Conservation (phyloP, 1,284 basidiomycete genomes). For the Somion occarium region DNA sequence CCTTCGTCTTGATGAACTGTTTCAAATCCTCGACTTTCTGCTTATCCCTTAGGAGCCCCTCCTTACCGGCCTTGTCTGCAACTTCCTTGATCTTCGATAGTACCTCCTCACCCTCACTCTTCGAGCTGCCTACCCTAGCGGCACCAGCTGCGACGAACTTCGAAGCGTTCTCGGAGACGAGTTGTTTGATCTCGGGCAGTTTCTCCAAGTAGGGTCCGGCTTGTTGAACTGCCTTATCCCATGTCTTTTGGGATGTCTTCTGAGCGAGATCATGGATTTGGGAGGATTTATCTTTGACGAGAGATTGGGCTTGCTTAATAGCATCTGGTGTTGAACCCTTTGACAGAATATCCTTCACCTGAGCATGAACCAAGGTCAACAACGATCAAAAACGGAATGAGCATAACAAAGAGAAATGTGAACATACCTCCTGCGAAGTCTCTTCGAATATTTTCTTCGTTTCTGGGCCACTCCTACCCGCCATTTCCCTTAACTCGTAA, state of each 20-base stretch:
- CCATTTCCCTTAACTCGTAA: conserved; percentile 27
- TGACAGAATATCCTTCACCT: conserved; percentile 25
- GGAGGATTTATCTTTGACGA: conserved; percentile 25
- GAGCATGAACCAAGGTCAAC: conserved; percentile 15
- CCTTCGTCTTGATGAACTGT: conserved; percentile 25
- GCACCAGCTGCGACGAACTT: conserved; percentile 21
- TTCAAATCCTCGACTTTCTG: conserved; percentile 28
- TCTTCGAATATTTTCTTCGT: conserved; percentile 32
- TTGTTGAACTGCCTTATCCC: conserved; percentile 26
- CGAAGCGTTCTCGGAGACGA: conserved; percentile 21
- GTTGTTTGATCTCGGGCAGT: conserved; percentile 25
- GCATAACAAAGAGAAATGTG: not conserved
- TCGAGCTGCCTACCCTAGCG: conserved; percentile 15
- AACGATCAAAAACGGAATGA: not conserved
- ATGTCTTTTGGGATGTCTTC: conserved; percentile 24
- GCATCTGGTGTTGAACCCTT: conserved; percentile 25
- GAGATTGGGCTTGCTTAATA: conserved; percentile 20
- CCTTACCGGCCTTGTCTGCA: conserved; percentile 19
- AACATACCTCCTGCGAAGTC: conserved; percentile 25
- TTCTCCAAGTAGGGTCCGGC: conserved; percentile 28
- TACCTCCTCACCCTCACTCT: conserved; percentile 22
- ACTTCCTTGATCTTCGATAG: conserved; percentile 23
- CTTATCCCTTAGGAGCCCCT: conserved; percentile 17
- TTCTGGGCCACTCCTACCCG: conserved; percentile 30
- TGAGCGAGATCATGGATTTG: conserved; percentile 25